These are phyloP conservation scores for Melanogaster broomeanus DNA, from an alignment of 768 basidiomycete species.

Conservation along the genomic window DNA sequence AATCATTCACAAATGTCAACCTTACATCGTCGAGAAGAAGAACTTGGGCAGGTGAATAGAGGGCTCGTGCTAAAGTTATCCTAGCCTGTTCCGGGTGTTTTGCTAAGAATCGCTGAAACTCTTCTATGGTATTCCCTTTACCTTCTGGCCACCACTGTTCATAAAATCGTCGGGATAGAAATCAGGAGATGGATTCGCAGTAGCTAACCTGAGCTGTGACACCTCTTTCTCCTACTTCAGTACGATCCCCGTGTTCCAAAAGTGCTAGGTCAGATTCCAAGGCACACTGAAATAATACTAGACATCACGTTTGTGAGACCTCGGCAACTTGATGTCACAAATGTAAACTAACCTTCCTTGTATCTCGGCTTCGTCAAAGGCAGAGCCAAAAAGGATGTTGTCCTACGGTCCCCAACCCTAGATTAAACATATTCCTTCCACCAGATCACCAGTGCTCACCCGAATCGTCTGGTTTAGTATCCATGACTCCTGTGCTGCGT, in stretches of 20 bases:
- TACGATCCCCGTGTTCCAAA: conserved; percentile 60
- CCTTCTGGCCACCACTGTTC: conserved; percentile 13
- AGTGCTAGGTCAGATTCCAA: conserved; percentile 44
- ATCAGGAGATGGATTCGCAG: not conserved
- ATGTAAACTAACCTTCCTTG: not conserved
- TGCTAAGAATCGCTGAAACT: not conserved
- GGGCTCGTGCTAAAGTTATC: conserved; percentile 55
- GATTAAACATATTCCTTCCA: not conserved
- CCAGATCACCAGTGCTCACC: conserved; percentile 28
- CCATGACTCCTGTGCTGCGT: conserved; percentile 86
- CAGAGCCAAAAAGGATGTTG: conserved; percentile 10
- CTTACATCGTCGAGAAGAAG: conserved; percentile 71
- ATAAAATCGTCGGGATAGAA: not conserved
- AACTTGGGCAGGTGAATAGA: conserved; percentile 59
- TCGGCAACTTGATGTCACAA: not conserved
- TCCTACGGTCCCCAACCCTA: conserved; percentile 1
- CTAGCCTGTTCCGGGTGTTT: conserved; percentile 35
- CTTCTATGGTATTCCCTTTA: not conserved
- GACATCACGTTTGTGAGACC: not conserved
- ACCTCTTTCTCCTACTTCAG: conserved; percentile 74
- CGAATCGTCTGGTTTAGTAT: conserved; percentile 76
- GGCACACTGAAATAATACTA: conserved; percentile 41
- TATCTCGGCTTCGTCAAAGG: conserved; percentile 7
- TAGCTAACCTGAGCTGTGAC: conserved; percentile 48
- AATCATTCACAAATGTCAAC: not conserved